Evolutionary conservation across 495 filamentous ascomycete genomes (phyloP).

Genomic region (Tricharina praecox): DNA sequence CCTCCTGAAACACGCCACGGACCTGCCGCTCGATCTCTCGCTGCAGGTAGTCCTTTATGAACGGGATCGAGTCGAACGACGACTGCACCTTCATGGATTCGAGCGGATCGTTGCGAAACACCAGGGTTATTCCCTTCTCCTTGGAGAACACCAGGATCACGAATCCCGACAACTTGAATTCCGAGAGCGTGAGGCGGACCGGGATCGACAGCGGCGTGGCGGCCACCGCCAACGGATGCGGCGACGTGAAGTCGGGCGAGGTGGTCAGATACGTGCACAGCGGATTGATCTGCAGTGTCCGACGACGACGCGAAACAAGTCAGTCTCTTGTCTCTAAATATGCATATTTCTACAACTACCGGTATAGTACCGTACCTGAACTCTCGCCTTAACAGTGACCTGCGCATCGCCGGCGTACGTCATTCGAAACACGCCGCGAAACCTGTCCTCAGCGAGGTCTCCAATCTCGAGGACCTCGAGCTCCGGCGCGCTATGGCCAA

Average conservation of each 20-base stretch:
- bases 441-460: slow-evolving; percentile 84
- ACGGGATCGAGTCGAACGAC: slow-evolving; percentile 93
- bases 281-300: slow-evolving; percentile 59
- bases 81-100: slow-evolving; percentile 93
- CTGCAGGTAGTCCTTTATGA: slow-evolving; percentile 88
- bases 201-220: slow-evolving; percentile 84
- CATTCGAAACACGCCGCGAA: slow-evolving; percentile 96
- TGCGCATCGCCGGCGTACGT: slow-evolving; percentile 85
- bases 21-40: slow-evolving; percentile 84
- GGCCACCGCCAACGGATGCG: slow-evolving; percentile 63
- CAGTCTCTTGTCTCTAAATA: too few relatives aligned
- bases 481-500: slow-evolving; percentile 75
- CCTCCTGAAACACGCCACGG: slow-evolving; percentile 83
- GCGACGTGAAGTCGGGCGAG: slow-evolving; percentile 79
- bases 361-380: slow-evolving; percentile 57
- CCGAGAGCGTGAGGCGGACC: slow-evolving; percentile 84
- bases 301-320: too few relatives aligned
- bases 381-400: slow-evolving; percentile 76
- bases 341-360: too few relatives aligned
- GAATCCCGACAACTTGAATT: slow-evolving; percentile 92
- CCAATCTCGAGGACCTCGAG: slow-evolving; percentile 92
- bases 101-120: slow-evolving; percentile 91
- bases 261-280: slow-evolving; percentile 81
- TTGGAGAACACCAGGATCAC: slow-evolving; percentile 90
- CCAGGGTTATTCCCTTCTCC: slow-evolving; percentile 85